phyloP scores from a whole-genome alignment of 306 rosid species.

The Trifolium repens region DNA sequence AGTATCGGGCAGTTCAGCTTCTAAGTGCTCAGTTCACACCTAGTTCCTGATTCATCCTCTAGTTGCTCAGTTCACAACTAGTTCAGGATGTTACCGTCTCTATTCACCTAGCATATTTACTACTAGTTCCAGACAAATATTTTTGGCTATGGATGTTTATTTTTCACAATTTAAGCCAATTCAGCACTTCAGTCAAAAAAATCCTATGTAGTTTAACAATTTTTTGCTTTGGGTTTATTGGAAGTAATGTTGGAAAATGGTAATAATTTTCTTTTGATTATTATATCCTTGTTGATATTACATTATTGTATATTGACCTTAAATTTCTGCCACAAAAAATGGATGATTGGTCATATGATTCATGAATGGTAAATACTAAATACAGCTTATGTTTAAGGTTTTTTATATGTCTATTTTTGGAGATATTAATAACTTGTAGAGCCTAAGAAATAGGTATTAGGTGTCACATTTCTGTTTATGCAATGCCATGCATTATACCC shows the following conservation, averaged over 20 bases:
- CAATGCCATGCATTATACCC: slow-evolving; percentile 25
- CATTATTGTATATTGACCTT: slow-evolving; percentile 21
- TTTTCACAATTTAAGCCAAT: slow-evolving; percentile 6
- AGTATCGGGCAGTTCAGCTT: no score
- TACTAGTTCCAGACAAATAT: no score
- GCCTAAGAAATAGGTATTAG: slow-evolving; percentile 41
- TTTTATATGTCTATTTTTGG: slow-evolving; percentile 27
- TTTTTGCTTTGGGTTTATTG: not conserved
- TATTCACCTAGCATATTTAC: no score
- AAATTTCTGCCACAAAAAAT: slow-evolving; percentile 35
- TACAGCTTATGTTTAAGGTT: not conserved
- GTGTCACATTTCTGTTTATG: slow-evolving; percentile 19
- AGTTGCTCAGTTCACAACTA: no score
- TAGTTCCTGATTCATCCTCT: no score
- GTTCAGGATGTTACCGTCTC: no score
- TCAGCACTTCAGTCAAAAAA: not conserved
- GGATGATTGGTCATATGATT: no score
- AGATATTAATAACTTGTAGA: slow-evolving; percentile 20
- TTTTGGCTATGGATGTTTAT: not conserved
- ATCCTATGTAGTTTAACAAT: not conserved
- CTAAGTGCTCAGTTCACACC: no score
- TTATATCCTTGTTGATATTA: slow-evolving; percentile 4
- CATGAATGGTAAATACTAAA: no score
- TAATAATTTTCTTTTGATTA: slow-evolving; percentile 22
- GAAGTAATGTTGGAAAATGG: not conserved